Evolutionary conservation across 257 asterid genomes (phyloP).

Genomic region (Plantago ovata): DNA sequence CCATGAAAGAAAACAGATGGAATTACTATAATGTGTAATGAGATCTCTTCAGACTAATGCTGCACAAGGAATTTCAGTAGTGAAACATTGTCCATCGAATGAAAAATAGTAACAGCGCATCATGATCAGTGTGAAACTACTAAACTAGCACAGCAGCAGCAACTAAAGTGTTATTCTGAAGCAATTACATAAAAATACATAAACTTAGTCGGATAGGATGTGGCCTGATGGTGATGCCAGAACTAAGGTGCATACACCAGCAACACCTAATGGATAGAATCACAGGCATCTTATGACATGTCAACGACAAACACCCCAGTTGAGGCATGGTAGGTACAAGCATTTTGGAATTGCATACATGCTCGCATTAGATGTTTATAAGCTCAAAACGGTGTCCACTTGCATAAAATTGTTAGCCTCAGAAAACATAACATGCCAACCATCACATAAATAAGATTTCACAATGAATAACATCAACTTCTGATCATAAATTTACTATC

Average conservation of each 20-base stretch:
- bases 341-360: neutral
- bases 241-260: neutral
- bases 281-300: neutral
- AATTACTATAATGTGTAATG: neutral
- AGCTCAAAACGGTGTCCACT: neutral
- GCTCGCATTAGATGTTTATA: too few species aligned
- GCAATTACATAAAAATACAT: neutral
- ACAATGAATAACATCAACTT: too few species aligned
- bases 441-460: too few species aligned
- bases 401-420: neutral
- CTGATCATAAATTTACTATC: too few species aligned
- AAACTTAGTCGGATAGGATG: neutral
- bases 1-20: constrained; percentile 5
- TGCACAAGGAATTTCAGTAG: neutral
- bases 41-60: neutral
- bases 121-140: neutral
- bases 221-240: too few species aligned
- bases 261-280: neutral
- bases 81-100: neutral
- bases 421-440: too few species aligned
- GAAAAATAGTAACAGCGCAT: neutral
- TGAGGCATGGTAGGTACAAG: neutral
- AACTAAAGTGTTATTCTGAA: too few species aligned
- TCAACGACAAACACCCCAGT: neutral
- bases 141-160: neutral